Conservation (phyloP, 331 rosid genomes). For the Spiraea crenata region DNA sequence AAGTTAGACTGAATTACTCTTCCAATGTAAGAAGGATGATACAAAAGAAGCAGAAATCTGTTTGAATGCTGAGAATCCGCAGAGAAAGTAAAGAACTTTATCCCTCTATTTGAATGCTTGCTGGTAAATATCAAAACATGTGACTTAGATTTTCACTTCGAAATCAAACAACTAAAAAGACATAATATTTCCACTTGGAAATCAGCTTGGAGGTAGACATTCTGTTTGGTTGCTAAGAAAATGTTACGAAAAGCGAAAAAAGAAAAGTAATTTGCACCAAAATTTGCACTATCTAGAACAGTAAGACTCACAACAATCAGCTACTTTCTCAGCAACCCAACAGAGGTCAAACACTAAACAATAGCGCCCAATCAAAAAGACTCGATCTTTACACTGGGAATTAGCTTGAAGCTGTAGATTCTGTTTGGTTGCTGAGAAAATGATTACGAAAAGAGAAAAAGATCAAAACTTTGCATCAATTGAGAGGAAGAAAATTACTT, state of each 20-base stretch:
- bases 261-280: neutral
- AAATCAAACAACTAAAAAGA: neutral
- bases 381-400: too few species aligned
- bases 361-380: too few species aligned
- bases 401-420: too few species aligned
- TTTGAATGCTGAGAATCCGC: slow-evolving; percentile 15
- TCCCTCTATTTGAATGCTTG: neutral
- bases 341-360: neutral
- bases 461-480: too few species aligned
- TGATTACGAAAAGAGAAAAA: too few species aligned
- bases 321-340: slow-evolving; percentile 18
- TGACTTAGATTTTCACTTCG: neutral
- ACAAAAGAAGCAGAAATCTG: neutral
- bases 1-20: slow-evolving; percentile 15
- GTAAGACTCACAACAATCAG: neutral
- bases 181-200: slow-evolving; percentile 1
- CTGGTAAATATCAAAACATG: neutral
- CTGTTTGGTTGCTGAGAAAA: too few species aligned
- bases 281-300: neutral
- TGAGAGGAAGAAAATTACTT: slow-evolving; percentile 29
- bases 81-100: neutral
- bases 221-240: slow-evolving; percentile 11
- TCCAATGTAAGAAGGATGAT: neutral
- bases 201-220: neutral
- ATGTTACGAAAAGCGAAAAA: neutral